phyloP scores from a whole-genome alignment of 305 asterid genomes.

The Solanum aculeatissimum region DNA sequence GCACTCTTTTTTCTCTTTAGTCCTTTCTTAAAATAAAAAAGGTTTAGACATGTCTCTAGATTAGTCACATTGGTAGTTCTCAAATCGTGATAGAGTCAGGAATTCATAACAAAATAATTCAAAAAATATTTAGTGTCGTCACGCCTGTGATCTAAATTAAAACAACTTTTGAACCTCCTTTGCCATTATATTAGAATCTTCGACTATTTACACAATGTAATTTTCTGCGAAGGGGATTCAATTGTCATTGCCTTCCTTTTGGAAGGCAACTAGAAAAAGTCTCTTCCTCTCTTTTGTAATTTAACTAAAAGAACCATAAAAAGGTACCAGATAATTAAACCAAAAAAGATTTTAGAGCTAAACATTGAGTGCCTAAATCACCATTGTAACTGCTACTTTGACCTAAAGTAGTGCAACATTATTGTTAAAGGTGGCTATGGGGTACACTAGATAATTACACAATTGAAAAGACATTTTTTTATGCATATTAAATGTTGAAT shows the following conservation, averaged over 20 bases:
- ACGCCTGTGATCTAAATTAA: neutral
- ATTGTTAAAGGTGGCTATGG: neutral
- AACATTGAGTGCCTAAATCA: neutral
- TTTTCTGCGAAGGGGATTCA: neutral
- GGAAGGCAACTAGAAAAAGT: neutral
- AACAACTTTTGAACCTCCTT: neutral
- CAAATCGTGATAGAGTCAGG: neutral
- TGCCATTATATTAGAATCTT: neutral
- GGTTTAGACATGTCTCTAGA: neutral
- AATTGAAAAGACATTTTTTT: neutral
- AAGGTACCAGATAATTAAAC: neutral
- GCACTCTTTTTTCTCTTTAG: conserved; percentile 13
- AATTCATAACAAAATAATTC: neutral
- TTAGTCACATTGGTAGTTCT: neutral
- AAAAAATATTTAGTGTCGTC: neutral
- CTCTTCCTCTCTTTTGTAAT: neutral
- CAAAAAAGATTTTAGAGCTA: neutral
- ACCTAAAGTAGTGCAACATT: neutral
- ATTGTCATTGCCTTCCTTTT: neutral
- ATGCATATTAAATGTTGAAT: neutral
- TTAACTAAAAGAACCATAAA: no score
- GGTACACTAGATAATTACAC: neutral
- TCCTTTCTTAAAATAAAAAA: neutral
- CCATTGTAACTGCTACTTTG: neutral
- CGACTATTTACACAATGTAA: neutral